Conservation (phyloP, 1,139 yeast species). For the Zygoascus hellenicus region DNA sequence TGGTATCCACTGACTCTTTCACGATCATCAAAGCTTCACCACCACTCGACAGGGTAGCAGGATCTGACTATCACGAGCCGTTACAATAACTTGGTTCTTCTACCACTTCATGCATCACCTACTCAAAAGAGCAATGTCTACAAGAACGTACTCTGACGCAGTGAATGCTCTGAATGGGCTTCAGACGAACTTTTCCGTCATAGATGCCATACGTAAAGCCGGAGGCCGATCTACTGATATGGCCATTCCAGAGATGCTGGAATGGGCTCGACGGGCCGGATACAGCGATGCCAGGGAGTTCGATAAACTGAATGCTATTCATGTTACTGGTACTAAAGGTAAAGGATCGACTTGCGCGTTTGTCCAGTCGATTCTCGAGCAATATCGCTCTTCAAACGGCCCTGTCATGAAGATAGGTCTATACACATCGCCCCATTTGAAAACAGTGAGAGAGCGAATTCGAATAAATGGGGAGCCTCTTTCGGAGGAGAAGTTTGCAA, state of each 20-base stretch:
- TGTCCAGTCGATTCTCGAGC: constrained; percentile 69
- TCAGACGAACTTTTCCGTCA: constrained; percentile 86
- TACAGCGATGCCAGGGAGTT: constrained; percentile 53
- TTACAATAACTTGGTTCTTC: too few species aligned
- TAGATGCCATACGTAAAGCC: constrained; percentile 71
- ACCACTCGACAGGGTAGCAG: too few species aligned
- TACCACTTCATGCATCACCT: constrained; percentile 7
- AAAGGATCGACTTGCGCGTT: constrained; percentile 98
- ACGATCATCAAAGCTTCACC: too few species aligned
- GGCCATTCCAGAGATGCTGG: constrained; percentile 81
- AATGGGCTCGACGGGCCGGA: constrained; percentile 85
- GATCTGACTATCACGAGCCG: too few species aligned
- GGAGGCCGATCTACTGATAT: constrained; percentile 65
- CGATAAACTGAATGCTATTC: constrained; percentile 70
- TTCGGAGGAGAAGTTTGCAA: constrained; percentile 69
- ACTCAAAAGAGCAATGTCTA: constrained; percentile 7
- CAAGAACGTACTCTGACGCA: constrained; percentile 42
- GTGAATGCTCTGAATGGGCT: constrained; percentile 75
- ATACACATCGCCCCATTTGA: constrained; percentile 93
- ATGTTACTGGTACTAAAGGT: constrained; percentile 97
- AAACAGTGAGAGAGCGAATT: constrained; percentile 87
- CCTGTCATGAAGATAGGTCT: constrained; percentile 54
- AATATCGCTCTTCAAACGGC: constrained; percentile 41
- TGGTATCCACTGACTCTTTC: too few species aligned
- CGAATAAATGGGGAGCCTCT: constrained; percentile 84